Percentiles rank a stretch among this genome's conserved stretches.
Evolutionary conservation across 768 basidiomycete species (phyloP).

Genomic region (Serendipita vermifera): DNA sequence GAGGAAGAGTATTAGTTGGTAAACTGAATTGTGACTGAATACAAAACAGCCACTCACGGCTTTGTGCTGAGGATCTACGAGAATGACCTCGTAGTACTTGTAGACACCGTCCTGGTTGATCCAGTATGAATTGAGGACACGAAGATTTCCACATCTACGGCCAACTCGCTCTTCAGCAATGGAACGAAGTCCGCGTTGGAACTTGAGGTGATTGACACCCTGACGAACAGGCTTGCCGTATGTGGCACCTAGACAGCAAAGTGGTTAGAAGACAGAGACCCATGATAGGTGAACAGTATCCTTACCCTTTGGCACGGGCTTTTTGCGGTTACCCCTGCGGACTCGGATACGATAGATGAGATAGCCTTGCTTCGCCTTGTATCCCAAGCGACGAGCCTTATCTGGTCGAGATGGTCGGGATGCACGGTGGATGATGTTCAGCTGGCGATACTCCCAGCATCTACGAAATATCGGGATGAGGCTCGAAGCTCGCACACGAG

Average conservation of each 20-base stretch:
- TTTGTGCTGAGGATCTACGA: conserved; percentile 91
- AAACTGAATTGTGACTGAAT: not conserved
- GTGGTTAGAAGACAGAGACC: not conserved
- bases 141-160: conserved; percentile 86
- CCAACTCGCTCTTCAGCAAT: conserved; percentile 98
- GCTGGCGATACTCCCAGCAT: conserved; percentile 98
- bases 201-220: conserved; percentile 99
- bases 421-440: conserved; percentile 96
- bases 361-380: conserved; percentile 99
- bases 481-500: not conserved
- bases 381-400: conserved; percentile 96
- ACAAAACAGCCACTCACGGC: conserved; percentile 43
- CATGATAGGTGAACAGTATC: conserved; percentile 8
- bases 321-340: conserved; percentile 97
- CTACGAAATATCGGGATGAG: conserved; percentile 29
- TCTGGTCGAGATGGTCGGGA: conserved; percentile 97
- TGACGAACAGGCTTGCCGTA: conserved; percentile 98
- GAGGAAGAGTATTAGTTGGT: conserved; percentile 14
- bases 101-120: conserved; percentile 97
- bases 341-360: conserved; percentile 96
- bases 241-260: conserved; percentile 58
- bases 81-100: conserved; percentile 98
- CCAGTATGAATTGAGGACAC: conserved; percentile 99
- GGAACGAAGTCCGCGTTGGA: conserved; percentile 83
- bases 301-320: conserved; percentile 91